Conservation (phyloP, 345 rosid species). For the Conringia planisiliqua region DNA sequence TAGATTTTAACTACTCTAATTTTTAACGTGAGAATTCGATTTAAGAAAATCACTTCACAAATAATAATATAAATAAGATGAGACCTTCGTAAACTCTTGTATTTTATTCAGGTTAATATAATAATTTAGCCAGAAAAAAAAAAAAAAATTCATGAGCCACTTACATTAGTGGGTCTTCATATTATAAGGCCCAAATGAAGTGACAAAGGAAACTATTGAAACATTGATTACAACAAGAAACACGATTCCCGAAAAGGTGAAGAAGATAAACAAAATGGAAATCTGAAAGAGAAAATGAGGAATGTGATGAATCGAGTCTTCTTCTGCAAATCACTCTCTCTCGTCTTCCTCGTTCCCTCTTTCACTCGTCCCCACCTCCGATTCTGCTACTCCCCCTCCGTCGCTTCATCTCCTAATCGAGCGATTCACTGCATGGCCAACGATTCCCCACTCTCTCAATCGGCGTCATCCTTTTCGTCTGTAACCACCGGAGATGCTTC, state of each 20-base stretch:
- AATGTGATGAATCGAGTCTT: conserved; percentile 45
- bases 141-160: no score
- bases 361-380: conserved; percentile 39
- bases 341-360: conserved; percentile 43
- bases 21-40: no score
- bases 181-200: conserved; percentile 33
- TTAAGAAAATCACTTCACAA: no score
- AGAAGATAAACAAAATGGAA: background rate
- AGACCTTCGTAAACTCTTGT: no score
- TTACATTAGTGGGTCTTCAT: background rate
- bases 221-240: background rate
- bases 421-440: conserved; percentile 45
- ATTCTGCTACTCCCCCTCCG: conserved; percentile 33
- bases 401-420: conserved; percentile 25
- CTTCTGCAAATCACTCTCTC: conserved; percentile 45
- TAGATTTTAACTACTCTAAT: no score
- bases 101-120: no score
- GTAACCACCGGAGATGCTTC: conserved; percentile 31
- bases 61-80: no score
- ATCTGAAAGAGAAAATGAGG: conserved; percentile 26
- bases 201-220: background rate
- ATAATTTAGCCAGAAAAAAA: no score
- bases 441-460: conserved; percentile 39
- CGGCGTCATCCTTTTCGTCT: conserved; percentile 33
- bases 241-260: conserved; percentile 5